These are phyloP conservation scores for Dendrostoma leiphaemia DNA, from an alignment of 2,329 filamentous ascomycete genomes.

Conservation along the genomic window DNA sequence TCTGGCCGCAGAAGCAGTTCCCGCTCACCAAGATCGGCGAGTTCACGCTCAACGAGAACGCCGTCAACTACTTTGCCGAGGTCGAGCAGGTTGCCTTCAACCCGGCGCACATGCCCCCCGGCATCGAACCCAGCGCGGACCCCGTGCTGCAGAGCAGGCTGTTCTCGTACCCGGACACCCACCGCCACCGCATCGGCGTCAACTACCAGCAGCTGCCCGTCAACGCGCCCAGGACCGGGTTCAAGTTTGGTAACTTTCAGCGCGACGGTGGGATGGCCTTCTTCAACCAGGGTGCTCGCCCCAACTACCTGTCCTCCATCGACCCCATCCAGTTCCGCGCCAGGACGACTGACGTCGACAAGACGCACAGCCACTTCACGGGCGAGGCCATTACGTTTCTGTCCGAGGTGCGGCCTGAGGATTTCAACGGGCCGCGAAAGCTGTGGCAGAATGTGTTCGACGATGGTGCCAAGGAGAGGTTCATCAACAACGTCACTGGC, in stretches of 20 bases:
- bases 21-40: slow-evolving; percentile 52
- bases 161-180: slow-evolving; percentile 62
- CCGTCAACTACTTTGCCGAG: slow-evolving; percentile 67
- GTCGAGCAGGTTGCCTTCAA: slow-evolving; percentile 68
- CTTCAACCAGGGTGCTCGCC: slow-evolving; percentile 63
- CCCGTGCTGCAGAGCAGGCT: slow-evolving; percentile 60
- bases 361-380: slow-evolving; percentile 36
- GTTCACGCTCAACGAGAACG: slow-evolving; percentile 53
- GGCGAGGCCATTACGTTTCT: slow-evolving; percentile 37
- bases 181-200: slow-evolving; percentile 60
- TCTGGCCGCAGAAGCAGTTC: slow-evolving; percentile 54
- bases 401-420: slow-evolving; percentile 36
- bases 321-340: slow-evolving; percentile 34
- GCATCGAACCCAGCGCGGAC: slow-evolving; percentile 61
- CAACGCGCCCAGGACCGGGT: slow-evolving; percentile 54
- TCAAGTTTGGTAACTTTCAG: slow-evolving; percentile 62
- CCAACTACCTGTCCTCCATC: slow-evolving; percentile 47
- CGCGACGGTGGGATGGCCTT: slow-evolving; percentile 70
- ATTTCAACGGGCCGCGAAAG: slow-evolving; percentile 48
- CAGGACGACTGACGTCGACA: slow-evolving; percentile 35
- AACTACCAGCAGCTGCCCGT: slow-evolving; percentile 66
- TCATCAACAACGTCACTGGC: slow-evolving; percentile 58
- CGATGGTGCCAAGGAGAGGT: slow-evolving; percentile 54
- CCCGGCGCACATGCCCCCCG: slow-evolving; percentile 62
- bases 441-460: slow-evolving; percentile 63